These are phyloP conservation scores for Tephrocybe sp. DNA, from an alignment of 768 basidiomycete genomes.

Conservation along the genomic window DNA sequence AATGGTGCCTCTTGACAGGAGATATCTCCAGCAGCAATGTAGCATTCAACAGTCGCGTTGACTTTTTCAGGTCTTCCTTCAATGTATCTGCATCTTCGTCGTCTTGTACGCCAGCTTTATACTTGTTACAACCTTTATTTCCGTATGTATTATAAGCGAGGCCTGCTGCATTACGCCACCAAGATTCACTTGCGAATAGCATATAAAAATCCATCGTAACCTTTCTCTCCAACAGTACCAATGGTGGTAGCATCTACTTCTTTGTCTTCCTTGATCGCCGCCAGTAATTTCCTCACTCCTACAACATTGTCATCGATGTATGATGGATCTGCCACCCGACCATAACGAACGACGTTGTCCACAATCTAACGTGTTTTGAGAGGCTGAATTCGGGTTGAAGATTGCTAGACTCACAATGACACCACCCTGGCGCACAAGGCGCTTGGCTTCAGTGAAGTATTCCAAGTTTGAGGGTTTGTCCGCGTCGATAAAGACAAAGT, in stretches of 20 bases:
- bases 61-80: no score
- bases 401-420: slow-evolving; percentile 46
- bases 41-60: no score
- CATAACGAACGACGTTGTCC: slow-evolving; percentile 58
- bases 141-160: no score
- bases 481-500: slow-evolving; percentile 72
- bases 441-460: slow-evolving; percentile 61
- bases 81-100: no score
- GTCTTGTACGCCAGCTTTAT: no score
- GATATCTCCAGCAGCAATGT: no score
- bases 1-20: no score
- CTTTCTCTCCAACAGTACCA: slow-evolving; percentile 47
- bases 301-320: slow-evolving; percentile 33
- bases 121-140: no score
- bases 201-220: slow-evolving; percentile 53
- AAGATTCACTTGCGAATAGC: slow-evolving; percentile 34
- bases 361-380: slow-evolving; percentile 39
- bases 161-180: neutral
- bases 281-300: slow-evolving; percentile 46
- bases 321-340: slow-evolving; percentile 40
- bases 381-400: neutral
- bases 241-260: slow-evolving; percentile 52
- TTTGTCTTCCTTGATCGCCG: slow-evolving; percentile 43
- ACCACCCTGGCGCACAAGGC: slow-evolving; percentile 56
- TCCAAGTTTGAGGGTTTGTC: slow-evolving; percentile 55